Evolutionary conservation across 345 rosid genomes (phyloP), one percentile per base, ranked within the genome.

Genomic region (Heritiera littoralis): DNA sequence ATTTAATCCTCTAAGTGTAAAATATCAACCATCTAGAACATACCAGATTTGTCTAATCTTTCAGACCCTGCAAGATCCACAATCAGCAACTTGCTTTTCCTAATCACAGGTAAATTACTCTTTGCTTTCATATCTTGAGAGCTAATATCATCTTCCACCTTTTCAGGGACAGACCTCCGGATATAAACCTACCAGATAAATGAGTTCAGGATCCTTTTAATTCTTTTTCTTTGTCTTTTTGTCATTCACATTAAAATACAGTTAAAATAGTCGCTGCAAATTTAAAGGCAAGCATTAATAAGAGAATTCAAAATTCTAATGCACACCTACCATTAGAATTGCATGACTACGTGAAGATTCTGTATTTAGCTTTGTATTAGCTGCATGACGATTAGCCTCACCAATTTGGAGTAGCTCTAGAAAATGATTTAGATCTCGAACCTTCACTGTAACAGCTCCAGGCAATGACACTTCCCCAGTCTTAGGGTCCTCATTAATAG

Each of bases 311-410:
- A 78, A 65, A 12, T 59, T 64, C 66, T 66, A 52, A 41, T 17
- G 48, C 61, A 78, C 77, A 51, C 89, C 68, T 81, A 92, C 98
- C 93, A 86, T 87, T 68, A 95, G 90, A 89, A 95, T 90, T 61
- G 99, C 97, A 84, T 95, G 99, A 83, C 99, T 95, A 66, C 98
- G 97, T 28, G 99, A 95, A 82, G 99, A 95, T 87, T 95, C 99
- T 17, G 98, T 90, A 84, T 95, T 93, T 80, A 88, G 88, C 86
- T 89, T 95, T 78, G 99, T 95, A 77, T 93, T 93, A 32, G 99
- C 95, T 7, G 93, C 92, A 87, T 88, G 87, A 11, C 97, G 98
- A 83, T 95, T 93, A 75, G 91, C 82, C 87, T 95, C 97, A 6
- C 97, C 99, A 23, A 88, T 87, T 87, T 90, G 98, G 77, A 95